These are phyloP conservation scores for Cyclocybe cylindracea DNA, from an alignment of 768 basidiomycete species.

Conservation along the genomic window DNA sequence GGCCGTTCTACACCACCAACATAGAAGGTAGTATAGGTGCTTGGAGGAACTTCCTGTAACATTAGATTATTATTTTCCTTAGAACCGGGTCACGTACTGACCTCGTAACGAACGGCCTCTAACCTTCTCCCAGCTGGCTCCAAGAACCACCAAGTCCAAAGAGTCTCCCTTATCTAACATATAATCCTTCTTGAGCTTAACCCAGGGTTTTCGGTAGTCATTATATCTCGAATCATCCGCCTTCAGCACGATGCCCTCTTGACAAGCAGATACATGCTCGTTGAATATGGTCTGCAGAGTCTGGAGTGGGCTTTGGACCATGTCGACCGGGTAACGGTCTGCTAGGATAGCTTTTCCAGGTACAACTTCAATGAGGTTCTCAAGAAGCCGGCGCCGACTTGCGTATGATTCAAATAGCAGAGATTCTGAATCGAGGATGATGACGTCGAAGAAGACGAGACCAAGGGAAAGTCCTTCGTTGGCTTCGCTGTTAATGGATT, in stretches of 20 bases:
- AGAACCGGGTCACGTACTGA: conserved; percentile 25
- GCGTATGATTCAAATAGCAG: conserved; percentile 59
- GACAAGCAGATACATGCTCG: conserved; percentile 45
- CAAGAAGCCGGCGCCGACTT: conserved; percentile 60
- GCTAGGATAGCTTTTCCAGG: conserved; percentile 68
- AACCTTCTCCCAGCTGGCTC: conserved; percentile 77
- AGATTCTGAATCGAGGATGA: conserved; percentile 64
- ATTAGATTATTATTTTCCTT: background rate
- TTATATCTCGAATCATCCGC: conserved; percentile 69
- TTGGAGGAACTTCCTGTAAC: conserved; percentile 62
- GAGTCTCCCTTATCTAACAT: conserved; percentile 83
- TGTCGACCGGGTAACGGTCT: conserved; percentile 49
- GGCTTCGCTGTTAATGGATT: conserved; percentile 32
- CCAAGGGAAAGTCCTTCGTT: conserved; percentile 59
- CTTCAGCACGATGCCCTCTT: conserved; percentile 82
- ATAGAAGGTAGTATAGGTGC: conserved; percentile 78
- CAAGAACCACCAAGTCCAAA: conserved; percentile 77
- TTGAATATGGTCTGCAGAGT: conserved; percentile 49
- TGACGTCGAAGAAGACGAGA: conserved; percentile 86
- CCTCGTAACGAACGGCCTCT: conserved; percentile 78
- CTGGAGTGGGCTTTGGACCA: conserved; percentile 23
- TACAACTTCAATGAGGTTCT: conserved; percentile 51
- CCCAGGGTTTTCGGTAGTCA: conserved; percentile 69
- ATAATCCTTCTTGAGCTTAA: conserved; percentile 89
- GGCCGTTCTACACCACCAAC: conserved; percentile 55